Conservation (phyloP, 1,284 basidiomycete genomes). For the Ganoderma lucidum region DNA sequence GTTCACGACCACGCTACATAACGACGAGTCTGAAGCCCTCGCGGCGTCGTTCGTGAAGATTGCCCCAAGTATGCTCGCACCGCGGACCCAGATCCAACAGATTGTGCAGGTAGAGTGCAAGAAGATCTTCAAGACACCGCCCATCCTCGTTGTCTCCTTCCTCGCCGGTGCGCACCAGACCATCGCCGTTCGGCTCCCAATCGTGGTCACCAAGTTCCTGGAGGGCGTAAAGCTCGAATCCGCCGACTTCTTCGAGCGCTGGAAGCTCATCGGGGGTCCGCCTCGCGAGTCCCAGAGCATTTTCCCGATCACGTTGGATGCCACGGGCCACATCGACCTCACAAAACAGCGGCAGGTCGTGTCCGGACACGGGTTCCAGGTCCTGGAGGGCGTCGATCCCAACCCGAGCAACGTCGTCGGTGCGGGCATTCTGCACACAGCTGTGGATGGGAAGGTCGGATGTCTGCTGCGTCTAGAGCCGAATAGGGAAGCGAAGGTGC, state of each 20-base stretch:
- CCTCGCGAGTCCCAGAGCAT: conserved; percentile 92
- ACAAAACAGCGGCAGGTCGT: conserved; percentile 80
- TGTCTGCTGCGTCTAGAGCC: conserved; percentile 94
- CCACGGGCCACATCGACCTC: conserved; percentile 77
- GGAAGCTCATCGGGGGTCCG: conserved; percentile 96
- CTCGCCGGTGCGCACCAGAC: conserved; percentile 92
- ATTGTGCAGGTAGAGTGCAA: conserved; percentile 95
- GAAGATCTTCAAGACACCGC: conserved; percentile 80
- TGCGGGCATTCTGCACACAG: conserved; percentile 93
- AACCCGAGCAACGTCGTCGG: conserved; percentile 90
- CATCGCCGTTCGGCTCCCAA: conserved; percentile 85
- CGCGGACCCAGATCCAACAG: conserved; percentile 92
- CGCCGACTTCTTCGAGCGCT: conserved; percentile 95
- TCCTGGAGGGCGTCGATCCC: conserved; percentile 85
- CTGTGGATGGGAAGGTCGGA: conserved; percentile 90
- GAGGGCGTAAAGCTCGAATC: conserved; percentile 89
- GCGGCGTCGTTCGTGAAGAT: conserved; percentile 90
- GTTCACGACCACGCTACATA: conserved; percentile 86
- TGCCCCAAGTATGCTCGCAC: conserved; percentile 79
- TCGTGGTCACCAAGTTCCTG: conserved; percentile 92
- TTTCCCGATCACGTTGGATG: conserved; percentile 81
- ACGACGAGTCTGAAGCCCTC: conserved; percentile 77
- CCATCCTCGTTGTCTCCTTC: conserved; percentile 91
- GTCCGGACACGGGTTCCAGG: conserved; percentile 76
- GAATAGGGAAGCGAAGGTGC: conserved; percentile 92